phyloP scores from a whole-genome alignment of 2,329 filamentous ascomycete genomes.

The Didymella segeticola region DNA sequence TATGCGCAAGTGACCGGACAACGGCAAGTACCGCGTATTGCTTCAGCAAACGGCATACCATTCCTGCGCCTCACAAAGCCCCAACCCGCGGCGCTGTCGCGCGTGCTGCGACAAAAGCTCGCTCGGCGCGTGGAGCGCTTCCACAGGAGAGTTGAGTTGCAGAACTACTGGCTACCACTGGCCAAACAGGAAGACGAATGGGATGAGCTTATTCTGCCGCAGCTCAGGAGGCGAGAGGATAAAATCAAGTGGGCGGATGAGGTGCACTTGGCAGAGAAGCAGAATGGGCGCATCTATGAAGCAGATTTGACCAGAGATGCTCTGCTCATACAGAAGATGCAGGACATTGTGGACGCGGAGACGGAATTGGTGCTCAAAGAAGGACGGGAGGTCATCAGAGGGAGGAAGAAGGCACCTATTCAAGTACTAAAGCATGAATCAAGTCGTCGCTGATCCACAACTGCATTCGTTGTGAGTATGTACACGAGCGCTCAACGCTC shows the following conservation, averaged over 20 bases:
- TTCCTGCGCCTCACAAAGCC: slow-evolving; percentile 73
- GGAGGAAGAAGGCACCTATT: slow-evolving; percentile 34
- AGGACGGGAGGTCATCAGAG: slow-evolving; percentile 38
- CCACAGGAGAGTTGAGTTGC: slow-evolving; percentile 48
- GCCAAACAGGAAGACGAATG: slow-evolving; percentile 57
- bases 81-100: slow-evolving; percentile 66
- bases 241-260: slow-evolving; percentile 42
- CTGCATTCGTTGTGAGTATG: background rate
- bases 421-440: slow-evolving; percentile 24
- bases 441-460: background rate
- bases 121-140: slow-evolving; percentile 53
- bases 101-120: slow-evolving; percentile 63
- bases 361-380: slow-evolving; percentile 52
- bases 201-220: slow-evolving; percentile 51
- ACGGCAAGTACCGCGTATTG: slow-evolving; percentile 66
- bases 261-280: slow-evolving; percentile 25
- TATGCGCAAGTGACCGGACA: slow-evolving; percentile 57
- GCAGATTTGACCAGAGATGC: slow-evolving; percentile 36
- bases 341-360: slow-evolving; percentile 57
- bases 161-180: slow-evolving; percentile 50
- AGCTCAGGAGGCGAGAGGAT: slow-evolving; percentile 18
- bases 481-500: background rate
- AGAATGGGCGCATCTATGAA: slow-evolving; percentile 26
- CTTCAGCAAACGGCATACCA: slow-evolving; percentile 63
- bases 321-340: slow-evolving; percentile 51